phyloP scores from a whole-genome alignment of 2,329 filamentous ascomycete genomes.

The Lasiodiplodia sp. region DNA sequence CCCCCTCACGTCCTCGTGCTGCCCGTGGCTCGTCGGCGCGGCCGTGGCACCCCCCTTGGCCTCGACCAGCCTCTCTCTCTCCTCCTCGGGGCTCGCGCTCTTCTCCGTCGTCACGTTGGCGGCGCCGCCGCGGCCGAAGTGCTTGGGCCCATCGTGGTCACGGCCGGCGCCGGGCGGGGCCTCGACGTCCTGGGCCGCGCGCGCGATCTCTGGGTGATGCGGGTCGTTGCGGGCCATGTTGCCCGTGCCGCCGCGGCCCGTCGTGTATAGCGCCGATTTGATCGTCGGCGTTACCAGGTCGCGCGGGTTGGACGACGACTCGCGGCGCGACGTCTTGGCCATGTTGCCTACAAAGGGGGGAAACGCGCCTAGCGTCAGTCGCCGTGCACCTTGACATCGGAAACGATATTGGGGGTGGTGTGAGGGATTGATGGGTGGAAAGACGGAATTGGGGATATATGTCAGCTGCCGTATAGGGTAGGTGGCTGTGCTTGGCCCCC shows the following conservation, averaged over 20 bases:
- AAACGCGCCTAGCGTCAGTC: not conserved
- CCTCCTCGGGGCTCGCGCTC: constrained; percentile 50
- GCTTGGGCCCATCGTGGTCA: constrained; percentile 65
- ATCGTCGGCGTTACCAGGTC: constrained; percentile 84
- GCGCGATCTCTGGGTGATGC: constrained; percentile 69
- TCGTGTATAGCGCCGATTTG: constrained; percentile 85
- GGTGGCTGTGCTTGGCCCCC: not conserved
- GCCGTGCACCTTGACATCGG: not conserved
- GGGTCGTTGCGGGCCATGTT: constrained; percentile 86
- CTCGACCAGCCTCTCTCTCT: constrained; percentile 51
- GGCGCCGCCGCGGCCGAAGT: constrained; percentile 77
- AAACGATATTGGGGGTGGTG: not conserved
- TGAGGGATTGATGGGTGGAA: not conserved
- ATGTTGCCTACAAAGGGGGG: constrained; percentile 55
- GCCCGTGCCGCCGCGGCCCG: constrained; percentile 84
- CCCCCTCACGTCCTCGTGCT: constrained; percentile 42
- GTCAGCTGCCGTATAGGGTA: not conserved
- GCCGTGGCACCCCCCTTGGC: constrained; percentile 34
- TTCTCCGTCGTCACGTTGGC: constrained; percentile 67
- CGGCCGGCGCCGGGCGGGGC: constrained; percentile 50
- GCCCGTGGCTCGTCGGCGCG: too few relatives aligned
- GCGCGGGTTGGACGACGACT: constrained; percentile 38
- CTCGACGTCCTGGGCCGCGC: constrained; percentile 82
- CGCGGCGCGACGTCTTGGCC: constrained; percentile 45
- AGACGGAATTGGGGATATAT: not conserved